phyloP scores from a whole-genome alignment of 2,329 filamentous ascomycete genomes.

The Talaromyces amestolkiae region DNA sequence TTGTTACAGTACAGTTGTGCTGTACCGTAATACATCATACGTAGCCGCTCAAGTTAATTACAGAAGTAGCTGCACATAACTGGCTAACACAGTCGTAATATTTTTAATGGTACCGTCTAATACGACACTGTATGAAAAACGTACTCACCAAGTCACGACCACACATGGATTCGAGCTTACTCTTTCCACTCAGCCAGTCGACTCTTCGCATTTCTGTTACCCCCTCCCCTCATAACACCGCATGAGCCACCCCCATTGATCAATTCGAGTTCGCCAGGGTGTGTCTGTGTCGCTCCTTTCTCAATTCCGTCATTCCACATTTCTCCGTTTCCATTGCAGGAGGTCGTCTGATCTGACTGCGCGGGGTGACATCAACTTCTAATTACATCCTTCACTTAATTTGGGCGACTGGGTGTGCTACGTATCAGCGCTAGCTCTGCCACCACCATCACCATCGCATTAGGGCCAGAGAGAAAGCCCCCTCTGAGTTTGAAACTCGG shows the following conservation, averaged over 20 bases:
- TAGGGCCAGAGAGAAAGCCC: not conserved
- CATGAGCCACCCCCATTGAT: constrained; percentile 6
- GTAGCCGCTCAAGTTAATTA: no score
- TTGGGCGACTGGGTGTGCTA: not conserved
- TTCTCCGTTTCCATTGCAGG: not conserved
- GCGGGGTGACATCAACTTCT: not conserved
- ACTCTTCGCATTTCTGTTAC: not conserved
- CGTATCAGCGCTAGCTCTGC: constrained; percentile 1
- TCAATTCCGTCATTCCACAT: not conserved
- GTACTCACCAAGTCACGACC: not conserved
- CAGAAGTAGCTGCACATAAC: not conserved
- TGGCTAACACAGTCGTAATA: not conserved
- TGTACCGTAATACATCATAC: not conserved
- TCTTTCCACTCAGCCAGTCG: not conserved
- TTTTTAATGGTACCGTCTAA: not conserved
- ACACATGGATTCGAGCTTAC: not conserved
- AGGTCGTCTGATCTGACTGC: not conserved
- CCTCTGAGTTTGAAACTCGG: not conserved
- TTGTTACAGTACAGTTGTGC: not conserved
- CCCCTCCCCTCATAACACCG: not conserved
- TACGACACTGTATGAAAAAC: not conserved
- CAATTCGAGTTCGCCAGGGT: not conserved
- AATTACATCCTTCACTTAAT: not conserved
- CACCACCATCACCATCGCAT: not conserved
- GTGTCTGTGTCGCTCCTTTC: not conserved